Evolutionary conservation across 768 basidiomycete species (phyloP), one percentile per base, ranked within the genome.

Genomic region (Tricholoma furcatifolium): DNA sequence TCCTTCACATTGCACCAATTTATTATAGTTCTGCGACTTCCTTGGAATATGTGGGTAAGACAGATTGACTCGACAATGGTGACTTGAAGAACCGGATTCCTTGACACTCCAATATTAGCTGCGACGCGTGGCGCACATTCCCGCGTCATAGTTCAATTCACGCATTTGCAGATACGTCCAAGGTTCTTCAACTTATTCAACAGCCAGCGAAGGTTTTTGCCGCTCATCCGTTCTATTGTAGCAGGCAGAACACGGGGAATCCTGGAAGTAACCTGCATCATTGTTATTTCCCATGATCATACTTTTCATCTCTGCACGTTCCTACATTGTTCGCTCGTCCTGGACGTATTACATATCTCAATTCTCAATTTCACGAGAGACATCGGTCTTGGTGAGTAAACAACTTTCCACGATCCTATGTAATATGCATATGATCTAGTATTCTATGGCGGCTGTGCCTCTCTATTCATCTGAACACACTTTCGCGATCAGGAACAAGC

Each of bases 311-410:
- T 21, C 35, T 48, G 21, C 53, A 41, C 46, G 45, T 51, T 58
- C 12, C 34, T 50, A 40, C 59, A 62, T 62, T 62, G 57, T 62
- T 60, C 62, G 47, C 59, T 53, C 48, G 15, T 57, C 60, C 53
- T 43, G 59, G 51, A 41, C 27, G 18, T 7, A 24, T 31, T 23
- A 7, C 15, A 24, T 24, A 20, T 27, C 11, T 27, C 17, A 12
- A 12, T 38, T 38, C 41, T 41, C 35, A 7, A 38, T 18, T 14
- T n/a, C 10, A 21, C 5, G 31, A 24, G 32, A 12, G n/a, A 36
- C 32, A 49, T 47, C 48, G 43, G 53, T 40, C 1, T 54, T 47
- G 47, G 49, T 48, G 52, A 45, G 45, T 39, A 12, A 18, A 32
- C 7, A 18, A 32, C 7, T 27, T 27, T 27, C 32, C 11, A 45